phyloP scores from a whole-genome alignment of 1,284 basidiomycete species.

The Mycena sp. region DNA sequence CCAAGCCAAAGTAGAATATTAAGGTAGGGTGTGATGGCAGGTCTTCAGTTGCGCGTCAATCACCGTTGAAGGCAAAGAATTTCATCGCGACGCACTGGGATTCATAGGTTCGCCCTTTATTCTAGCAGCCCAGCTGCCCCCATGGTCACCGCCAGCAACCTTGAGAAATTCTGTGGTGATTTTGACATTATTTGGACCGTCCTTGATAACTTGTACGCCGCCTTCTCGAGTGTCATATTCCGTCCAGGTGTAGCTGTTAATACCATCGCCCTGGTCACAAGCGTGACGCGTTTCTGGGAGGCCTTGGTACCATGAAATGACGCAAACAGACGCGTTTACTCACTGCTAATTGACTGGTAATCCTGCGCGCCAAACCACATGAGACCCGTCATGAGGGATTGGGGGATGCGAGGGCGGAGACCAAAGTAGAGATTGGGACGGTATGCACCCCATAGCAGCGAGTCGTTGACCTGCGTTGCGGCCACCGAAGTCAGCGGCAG shows the following conservation, averaged over 20 bases:
- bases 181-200: constrained; percentile 84
- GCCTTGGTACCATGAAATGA: not conserved
- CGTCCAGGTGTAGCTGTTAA: constrained; percentile 88
- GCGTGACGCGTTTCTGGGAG: constrained; percentile 83
- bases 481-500: constrained; percentile 25
- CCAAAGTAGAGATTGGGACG: constrained; percentile 95
- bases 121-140: constrained; percentile 91
- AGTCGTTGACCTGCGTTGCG: constrained; percentile 53
- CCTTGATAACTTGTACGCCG: constrained; percentile 86
- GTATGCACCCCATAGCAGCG: constrained; percentile 91
- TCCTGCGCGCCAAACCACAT: constrained; percentile 92
- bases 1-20: constrained; percentile 88
- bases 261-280: constrained; percentile 89
- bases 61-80: no score
- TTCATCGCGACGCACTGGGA: constrained; percentile 53
- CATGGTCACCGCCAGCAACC: constrained; percentile 78
- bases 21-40: constrained; percentile 73
- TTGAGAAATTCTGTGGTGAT: constrained; percentile 90
- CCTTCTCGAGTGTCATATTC: constrained; percentile 88
- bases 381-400: constrained; percentile 90
- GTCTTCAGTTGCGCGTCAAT: constrained; percentile 45
- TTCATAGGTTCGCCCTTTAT: constrained; percentile 86
- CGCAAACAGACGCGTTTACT: constrained; percentile 40
- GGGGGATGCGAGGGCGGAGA: constrained; percentile 82
- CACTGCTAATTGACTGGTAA: constrained; percentile 75